Evolutionary conservation across 1,284 basidiomycete species (phyloP).

Genomic region (Microbotryomycetes sp.): DNA sequence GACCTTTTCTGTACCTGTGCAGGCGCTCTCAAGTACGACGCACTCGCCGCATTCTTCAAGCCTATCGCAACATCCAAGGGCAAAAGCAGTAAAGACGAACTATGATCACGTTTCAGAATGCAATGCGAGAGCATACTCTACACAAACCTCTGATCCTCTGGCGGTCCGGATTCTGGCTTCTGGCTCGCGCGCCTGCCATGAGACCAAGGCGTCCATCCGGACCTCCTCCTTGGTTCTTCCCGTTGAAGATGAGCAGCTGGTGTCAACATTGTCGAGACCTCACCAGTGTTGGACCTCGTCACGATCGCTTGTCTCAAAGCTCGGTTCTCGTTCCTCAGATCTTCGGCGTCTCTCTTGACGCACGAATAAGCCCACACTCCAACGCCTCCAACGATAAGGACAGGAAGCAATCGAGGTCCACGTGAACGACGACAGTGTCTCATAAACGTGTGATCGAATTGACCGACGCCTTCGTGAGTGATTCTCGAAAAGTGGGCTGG

Average conservation of each 20-base stretch:
- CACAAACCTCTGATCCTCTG: background rate
- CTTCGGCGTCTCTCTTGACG: background rate
- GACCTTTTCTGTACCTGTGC: background rate
- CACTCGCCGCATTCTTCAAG: slow-evolving; percentile 17
- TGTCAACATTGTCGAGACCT: background rate
- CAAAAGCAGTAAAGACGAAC: slow-evolving; percentile 7
- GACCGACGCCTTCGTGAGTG: background rate
- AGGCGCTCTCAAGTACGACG: slow-evolving; percentile 31
- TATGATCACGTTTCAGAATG: background rate
- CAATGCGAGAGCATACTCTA: background rate
- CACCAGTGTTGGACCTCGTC: background rate
- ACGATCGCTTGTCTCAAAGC: background rate
- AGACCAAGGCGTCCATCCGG: background rate
- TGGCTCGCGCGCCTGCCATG: too few relatives aligned
- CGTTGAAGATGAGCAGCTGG: too few relatives aligned
- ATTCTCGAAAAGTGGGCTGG: too few relatives aligned
- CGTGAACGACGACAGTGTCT: background rate
- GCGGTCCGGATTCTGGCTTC: too few relatives aligned
- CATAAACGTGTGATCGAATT: background rate
- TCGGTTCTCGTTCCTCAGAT: background rate
- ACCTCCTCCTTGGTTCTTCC: background rate
- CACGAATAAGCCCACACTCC: background rate
- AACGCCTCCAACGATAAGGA: background rate
- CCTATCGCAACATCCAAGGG: slow-evolving; percentile 3
- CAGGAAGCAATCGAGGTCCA: background rate